Conservation (phyloP, 805 yeast genomes). For the Barnettozyma siamensis region DNA sequence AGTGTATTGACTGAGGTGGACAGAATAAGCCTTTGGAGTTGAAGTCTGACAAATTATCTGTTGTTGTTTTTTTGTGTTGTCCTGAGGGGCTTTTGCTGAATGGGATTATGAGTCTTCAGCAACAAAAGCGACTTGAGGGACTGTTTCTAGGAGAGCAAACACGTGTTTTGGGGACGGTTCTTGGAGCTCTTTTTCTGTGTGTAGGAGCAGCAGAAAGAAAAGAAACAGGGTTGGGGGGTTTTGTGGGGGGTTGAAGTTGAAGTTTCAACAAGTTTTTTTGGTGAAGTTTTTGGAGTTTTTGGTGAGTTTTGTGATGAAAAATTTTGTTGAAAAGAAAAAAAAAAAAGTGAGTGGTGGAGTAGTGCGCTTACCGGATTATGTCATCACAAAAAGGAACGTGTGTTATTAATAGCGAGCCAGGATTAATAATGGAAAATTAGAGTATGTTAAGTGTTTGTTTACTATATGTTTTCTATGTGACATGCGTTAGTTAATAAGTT, state of each 20-base stretch:
- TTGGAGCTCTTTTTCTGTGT: constrained; percentile 8
- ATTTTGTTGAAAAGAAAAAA: neutral
- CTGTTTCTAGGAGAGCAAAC: constrained; percentile 21
- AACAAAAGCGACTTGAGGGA: constrained; percentile 12
- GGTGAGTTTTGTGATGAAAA: neutral
- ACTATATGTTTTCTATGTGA: no score
- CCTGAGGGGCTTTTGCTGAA: no score
- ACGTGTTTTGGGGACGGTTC: neutral
- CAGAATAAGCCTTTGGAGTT: no score
- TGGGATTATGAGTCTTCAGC: constrained; percentile 4
- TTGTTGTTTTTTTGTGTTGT: neutral
- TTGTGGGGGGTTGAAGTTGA: constrained; percentile 8
- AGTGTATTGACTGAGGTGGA: no score
- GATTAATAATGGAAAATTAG: no score
- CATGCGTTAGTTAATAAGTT: no score
- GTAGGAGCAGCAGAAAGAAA: constrained; percentile 6
- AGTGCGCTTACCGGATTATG: no score
- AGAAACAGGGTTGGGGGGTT: constrained; percentile 6
- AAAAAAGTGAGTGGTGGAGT: neutral
- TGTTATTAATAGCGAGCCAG: no score
- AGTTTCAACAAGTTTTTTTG: no score
- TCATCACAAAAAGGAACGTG: no score
- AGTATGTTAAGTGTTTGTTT: no score
- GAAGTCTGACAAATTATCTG: neutral
- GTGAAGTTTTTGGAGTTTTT: no score